A percentile compares a stretch with the other conserved stretches of the same genome.
phyloP scores from a whole-genome alignment of 2,329 filamentous ascomycete species.

The Paramyrothecium roridum region DNA sequence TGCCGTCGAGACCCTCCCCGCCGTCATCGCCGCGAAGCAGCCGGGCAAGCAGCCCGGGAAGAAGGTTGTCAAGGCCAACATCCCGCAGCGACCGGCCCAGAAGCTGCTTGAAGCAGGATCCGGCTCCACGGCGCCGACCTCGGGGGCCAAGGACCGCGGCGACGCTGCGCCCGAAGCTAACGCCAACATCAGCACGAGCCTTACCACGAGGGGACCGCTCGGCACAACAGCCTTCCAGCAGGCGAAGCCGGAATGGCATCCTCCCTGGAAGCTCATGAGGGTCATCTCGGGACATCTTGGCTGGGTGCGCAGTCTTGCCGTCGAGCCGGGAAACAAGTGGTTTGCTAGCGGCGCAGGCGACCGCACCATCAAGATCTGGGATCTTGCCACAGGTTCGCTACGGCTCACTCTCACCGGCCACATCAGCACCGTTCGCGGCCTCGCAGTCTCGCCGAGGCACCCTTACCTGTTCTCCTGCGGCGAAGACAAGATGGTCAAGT shows the following conservation, averaged over 20 bases:
- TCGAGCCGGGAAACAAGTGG: slow-evolving; percentile 96
- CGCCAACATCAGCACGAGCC: slow-evolving; percentile 24
- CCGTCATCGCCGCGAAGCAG: slow-evolving; percentile 75
- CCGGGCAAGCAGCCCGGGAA: slow-evolving; percentile 41
- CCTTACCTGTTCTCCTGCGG: slow-evolving; percentile 97
- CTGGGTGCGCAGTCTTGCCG: slow-evolving; percentile 85
- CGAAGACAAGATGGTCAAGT: slow-evolving; percentile 99
- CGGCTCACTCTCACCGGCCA: slow-evolving; percentile 87
- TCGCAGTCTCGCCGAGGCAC: slow-evolving; percentile 89
- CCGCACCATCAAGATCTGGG: slow-evolving; percentile 98
- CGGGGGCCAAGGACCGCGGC: neutral
- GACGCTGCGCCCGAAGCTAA: slow-evolving; percentile 3
- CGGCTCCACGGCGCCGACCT: slow-evolving; percentile 17
- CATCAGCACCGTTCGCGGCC: slow-evolving; percentile 86
- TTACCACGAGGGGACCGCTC: slow-evolving; percentile 19
- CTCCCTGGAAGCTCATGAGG: slow-evolving; percentile 97
- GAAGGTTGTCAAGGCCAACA: slow-evolving; percentile 43
- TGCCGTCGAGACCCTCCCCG: slow-evolving; percentile 72
- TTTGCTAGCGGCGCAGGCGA: slow-evolving; percentile 95
- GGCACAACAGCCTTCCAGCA: slow-evolving; percentile 26
- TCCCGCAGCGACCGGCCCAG: slow-evolving; percentile 28
- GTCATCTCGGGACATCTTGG: slow-evolving; percentile 96
- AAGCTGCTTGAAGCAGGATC: slow-evolving; percentile 35
- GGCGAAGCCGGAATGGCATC: slow-evolving; percentile 88
- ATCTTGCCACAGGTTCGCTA: slow-evolving; percentile 82